Conservation (phyloP, 495 filamentous ascomycete genomes). For the Neurospora sp. region DNA sequence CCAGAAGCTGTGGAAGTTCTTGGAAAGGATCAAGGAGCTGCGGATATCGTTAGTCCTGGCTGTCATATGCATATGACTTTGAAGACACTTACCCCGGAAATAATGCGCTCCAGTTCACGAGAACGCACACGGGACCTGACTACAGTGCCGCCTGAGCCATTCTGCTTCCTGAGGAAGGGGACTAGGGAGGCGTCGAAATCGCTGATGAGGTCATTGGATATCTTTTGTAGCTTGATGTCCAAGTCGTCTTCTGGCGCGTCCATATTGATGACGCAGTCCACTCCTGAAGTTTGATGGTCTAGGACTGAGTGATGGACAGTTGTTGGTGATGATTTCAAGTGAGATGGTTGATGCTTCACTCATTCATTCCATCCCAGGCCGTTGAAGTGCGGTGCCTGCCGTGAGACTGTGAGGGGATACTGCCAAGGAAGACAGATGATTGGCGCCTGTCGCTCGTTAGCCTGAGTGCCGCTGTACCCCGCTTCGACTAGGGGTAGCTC, state of each 20-base stretch:
- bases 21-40: constrained; percentile 82
- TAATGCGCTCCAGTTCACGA: constrained; percentile 35
- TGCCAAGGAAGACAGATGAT: neutral
- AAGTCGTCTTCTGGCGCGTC: constrained; percentile 45
- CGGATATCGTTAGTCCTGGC: constrained; percentile 8
- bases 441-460: too few relatives aligned
- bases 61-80: neutral
- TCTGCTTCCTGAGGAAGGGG: constrained; percentile 39
- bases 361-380: neutral
- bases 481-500: neutral
- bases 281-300: neutral
- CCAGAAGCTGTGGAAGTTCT: constrained; percentile 92
- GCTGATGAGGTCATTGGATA: constrained; percentile 54
- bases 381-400: neutral
- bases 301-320: neutral
- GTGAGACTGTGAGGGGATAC: neutral
- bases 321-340: neutral
- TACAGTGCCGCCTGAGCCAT: constrained; percentile 14
- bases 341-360: neutral
- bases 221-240: constrained; percentile 65
- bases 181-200: constrained; percentile 51
- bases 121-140: constrained; percentile 32
- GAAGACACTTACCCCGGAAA: constrained; percentile 29
- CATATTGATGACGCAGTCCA: constrained; percentile 18
- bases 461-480: neutral